phyloP scores from a whole-genome alignment of 2,329 filamentous ascomycete species.

The Fusarium armeniacum region DNA sequence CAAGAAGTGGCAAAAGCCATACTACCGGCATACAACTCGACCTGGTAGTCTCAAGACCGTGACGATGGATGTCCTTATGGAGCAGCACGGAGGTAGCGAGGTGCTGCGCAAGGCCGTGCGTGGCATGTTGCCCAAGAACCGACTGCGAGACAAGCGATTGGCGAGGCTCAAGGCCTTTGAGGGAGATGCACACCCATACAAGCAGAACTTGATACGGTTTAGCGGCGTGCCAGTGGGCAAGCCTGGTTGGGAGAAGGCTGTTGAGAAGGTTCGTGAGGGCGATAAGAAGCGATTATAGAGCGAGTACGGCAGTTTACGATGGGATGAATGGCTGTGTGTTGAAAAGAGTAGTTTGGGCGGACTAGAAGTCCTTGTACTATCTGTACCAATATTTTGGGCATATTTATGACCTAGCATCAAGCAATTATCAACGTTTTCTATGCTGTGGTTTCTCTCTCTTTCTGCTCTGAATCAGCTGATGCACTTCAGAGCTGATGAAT shows the following conservation, averaged over 20 bases:
- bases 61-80: slow-evolving; percentile 95
- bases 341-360: slow-evolving; percentile 42
- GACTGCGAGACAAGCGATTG: slow-evolving; percentile 87
- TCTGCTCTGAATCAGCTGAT: background rate
- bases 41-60: slow-evolving; percentile 89
- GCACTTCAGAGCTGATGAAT: no score
- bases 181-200: slow-evolving; percentile 91
- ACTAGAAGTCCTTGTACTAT: slow-evolving; percentile 51
- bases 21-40: slow-evolving; percentile 93
- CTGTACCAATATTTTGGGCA: slow-evolving; percentile 53
- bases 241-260: slow-evolving; percentile 67
- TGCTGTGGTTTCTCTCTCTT: background rate
- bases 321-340: slow-evolving; percentile 17
- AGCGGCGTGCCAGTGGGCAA: slow-evolving; percentile 69
- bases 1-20: slow-evolving; percentile 94
- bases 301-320: background rate
- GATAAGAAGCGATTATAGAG: slow-evolving; percentile 66
- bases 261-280: slow-evolving; percentile 64
- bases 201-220: slow-evolving; percentile 85
- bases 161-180: slow-evolving; percentile 95
- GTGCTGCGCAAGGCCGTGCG: slow-evolving; percentile 91
- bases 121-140: slow-evolving; percentile 98
- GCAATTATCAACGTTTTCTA: slow-evolving; percentile 44
- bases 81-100: slow-evolving; percentile 93
- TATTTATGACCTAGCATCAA: slow-evolving; percentile 49